These are phyloP conservation scores for Mytilinidion resinicola DNA, from an alignment of 495 filamentous ascomycete species.

Conservation along the genomic window DNA sequence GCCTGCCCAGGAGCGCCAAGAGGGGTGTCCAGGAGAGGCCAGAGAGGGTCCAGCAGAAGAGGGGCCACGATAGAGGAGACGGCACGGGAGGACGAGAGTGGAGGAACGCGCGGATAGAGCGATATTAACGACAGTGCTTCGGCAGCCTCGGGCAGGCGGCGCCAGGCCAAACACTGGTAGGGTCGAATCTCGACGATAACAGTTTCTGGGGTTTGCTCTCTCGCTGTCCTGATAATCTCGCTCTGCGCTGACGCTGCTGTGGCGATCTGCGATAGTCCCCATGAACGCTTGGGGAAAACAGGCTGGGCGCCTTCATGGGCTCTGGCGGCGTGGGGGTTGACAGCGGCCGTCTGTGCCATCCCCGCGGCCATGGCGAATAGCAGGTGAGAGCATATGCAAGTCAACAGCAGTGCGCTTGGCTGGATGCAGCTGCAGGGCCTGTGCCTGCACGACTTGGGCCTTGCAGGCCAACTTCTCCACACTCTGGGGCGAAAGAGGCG, in stretches of 20 bases:
- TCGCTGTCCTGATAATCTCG: constrained; percentile 2
- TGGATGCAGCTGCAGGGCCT: constrained; percentile 14
- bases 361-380: constrained; percentile 11
- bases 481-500: not conserved
- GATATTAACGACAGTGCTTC: not conserved
- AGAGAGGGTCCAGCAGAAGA: not conserved
- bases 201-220: constrained; percentile 7
- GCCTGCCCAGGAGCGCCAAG: too few species aligned
- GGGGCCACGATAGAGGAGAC: not conserved
- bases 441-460: constrained; percentile 5
- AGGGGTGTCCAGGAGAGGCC: not conserved
- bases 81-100: not conserved
- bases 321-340: constrained; percentile 18
- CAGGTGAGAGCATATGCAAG: constrained; percentile 18
- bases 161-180: not conserved
- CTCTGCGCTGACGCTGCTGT: not conserved
- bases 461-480: not conserved
- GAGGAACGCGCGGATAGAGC: not conserved
- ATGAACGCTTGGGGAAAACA: too few species aligned
- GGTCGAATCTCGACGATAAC: constrained; percentile 19
- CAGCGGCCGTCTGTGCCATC: constrained; percentile 17
- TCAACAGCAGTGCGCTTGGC: constrained; percentile 21
- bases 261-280: not conserved
- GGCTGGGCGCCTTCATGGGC: too few species aligned
- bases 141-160: not conserved